Evolutionary conservation across 371 early-diverging fungal genomes (phyloP), one percentile per base, ranked within the genome.

Genomic region (Lichtheimia ramosa): DNA sequence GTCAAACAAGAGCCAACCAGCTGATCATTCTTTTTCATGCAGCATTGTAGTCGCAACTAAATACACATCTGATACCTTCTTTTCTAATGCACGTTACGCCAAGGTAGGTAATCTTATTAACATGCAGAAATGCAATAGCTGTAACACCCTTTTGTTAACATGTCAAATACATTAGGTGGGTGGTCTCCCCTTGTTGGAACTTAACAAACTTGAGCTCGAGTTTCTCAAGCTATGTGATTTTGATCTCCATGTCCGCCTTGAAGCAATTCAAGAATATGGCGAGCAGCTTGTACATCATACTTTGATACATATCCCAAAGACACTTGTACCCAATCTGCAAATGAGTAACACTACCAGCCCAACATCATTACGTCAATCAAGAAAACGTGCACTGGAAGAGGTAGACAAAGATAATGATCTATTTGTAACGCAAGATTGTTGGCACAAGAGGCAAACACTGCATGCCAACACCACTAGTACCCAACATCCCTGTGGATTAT

Each of bases 131-230:
- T 20, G 15, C 27, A 60, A 53, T 46, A 5, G 2, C 25, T 25
- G 2, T 25, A 28, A 3, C 1, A 1, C 1, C 7, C 1, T 28
- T 28, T 1, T 3, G 7, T 28, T 28, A 7, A 34, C 34, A 27
- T 23, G 8, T 25, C 52, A 25, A 25, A 51, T 21, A n/a, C 34
- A 54, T 3, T 50, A 87, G 83, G 94, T 96, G n/a, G 96, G 96
- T 21, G 96, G 96, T 1, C 74, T 96, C 6, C 85, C 91, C 2
- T 63, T 91, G 21, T 72, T 74, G 12, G 96, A 96, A 65, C 74
- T 96, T 59, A 96, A 96, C 71, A 77, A 90, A 56, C 74, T 96
- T 34, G 96, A 96, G 63, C 65, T 95, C 34, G 95, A 96, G 74
- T 89, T 96, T 56, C 76, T 94, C 43, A 90, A 89, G 50, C 75